Evolutionary conservation across 768 basidiomycete genomes (phyloP).

Genomic region (Auriculariales sp.): DNA sequence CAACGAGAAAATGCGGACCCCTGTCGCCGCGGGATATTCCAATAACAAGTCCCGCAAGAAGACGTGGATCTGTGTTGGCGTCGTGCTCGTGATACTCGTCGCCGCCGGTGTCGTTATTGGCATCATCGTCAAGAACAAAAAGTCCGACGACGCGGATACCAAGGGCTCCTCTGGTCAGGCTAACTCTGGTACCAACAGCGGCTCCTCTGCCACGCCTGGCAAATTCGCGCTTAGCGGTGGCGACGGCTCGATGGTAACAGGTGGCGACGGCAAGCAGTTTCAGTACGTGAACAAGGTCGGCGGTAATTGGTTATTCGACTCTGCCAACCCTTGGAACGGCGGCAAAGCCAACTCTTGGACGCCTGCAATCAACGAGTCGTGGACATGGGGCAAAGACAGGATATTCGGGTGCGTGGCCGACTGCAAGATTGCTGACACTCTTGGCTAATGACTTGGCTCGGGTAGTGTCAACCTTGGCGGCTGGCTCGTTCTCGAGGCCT

Average conservation of each 20-base stretch:
- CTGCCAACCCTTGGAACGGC: slow-evolving; percentile 68
- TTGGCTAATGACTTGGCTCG: not conserved
- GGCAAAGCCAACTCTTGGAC: slow-evolving; percentile 74
- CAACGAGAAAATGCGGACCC: not conserved
- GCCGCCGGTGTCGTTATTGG: slow-evolving; percentile 34
- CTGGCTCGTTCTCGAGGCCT: slow-evolving; percentile 80
- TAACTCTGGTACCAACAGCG: slow-evolving; percentile 10
- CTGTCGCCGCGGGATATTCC: too few species aligned
- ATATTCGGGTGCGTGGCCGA: slow-evolving; percentile 28
- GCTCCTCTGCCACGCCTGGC: not conserved
- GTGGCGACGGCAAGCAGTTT: slow-evolving; percentile 74
- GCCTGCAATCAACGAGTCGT: slow-evolving; percentile 73
- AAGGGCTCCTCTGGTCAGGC: slow-evolving; percentile 5
- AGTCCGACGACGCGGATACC: slow-evolving; percentile 12
- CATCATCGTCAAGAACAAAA: slow-evolving; percentile 8
- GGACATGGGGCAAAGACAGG: slow-evolving; percentile 58
- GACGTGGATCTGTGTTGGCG: slow-evolving; percentile 24
- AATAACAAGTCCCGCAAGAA: not conserved
- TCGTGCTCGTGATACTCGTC: slow-evolving; percentile 33
- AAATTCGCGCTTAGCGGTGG: slow-evolving; percentile 41
- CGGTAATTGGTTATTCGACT: slow-evolving; percentile 81
- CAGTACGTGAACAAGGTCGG: slow-evolving; percentile 72
- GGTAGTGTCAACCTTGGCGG: slow-evolving; percentile 85
- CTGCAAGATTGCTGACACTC: not conserved
- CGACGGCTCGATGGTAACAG: slow-evolving; percentile 60